A percentile compares a stretch with the other conserved stretches of the same genome.
Evolutionary conservation across 78 protist species (phyloP).

Genomic region (Tieghemostelium lacteum): DNA sequence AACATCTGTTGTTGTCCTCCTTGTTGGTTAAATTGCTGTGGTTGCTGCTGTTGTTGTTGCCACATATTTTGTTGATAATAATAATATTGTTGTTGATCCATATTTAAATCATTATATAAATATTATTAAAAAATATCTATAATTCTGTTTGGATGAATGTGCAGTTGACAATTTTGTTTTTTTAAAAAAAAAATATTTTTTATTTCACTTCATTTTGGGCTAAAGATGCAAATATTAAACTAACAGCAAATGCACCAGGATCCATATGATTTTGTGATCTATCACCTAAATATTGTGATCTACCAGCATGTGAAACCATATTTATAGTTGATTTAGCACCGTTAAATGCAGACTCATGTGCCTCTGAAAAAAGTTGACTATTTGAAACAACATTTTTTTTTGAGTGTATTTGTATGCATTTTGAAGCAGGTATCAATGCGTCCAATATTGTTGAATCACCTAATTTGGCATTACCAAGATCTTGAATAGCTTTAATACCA

Average conservation of each 20-base stretch:
- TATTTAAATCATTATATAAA: too few relatives aligned
- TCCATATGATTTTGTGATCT: constrained; percentile 40
- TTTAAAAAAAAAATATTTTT: neutral
- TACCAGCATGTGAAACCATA: constrained; percentile 47
- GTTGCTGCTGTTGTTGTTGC: constrained; percentile 28
- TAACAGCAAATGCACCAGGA: constrained; percentile 68
- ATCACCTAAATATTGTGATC: constrained; percentile 66
- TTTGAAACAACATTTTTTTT: neutral
- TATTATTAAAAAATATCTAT: too few relatives aligned
- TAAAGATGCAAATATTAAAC: constrained; percentile 13
- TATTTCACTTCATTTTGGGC: neutral
- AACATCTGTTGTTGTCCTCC: neutral
- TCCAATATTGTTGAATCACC: constrained; percentile 83
- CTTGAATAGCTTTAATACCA: constrained; percentile 17
- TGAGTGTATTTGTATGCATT: too few relatives aligned
- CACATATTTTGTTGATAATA: too few relatives aligned
- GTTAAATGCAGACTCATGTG: constrained; percentile 13
- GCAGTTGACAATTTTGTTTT: too few relatives aligned
- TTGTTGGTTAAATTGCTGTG: neutral
- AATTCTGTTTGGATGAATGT: too few relatives aligned
- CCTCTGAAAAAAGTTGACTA: neutral
- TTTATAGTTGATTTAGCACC: constrained; percentile 46
- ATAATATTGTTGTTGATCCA: too few relatives aligned
- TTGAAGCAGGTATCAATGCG: constrained; percentile 65
- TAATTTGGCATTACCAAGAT: constrained; percentile 27